These are phyloP conservation scores for Rhodotorula toruloides DNA, from an alignment of 768 basidiomycete species.

Conservation along the genomic window DNA sequence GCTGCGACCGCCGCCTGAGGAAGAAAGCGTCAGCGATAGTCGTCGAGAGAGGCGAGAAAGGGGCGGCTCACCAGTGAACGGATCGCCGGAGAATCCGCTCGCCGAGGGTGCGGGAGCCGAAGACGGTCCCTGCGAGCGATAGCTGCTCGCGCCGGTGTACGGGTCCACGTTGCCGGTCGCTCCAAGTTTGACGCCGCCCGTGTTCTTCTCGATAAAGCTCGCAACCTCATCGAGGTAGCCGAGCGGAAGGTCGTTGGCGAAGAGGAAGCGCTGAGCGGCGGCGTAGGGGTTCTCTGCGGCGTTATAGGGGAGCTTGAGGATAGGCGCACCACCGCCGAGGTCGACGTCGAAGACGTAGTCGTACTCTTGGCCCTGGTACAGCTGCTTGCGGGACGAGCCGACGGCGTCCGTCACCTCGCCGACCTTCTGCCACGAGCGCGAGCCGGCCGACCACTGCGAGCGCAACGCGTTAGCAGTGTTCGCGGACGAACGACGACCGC, in stretches of 20 bases:
- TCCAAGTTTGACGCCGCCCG: slow-evolving; percentile 64
- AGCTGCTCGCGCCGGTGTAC: slow-evolving; percentile 63
- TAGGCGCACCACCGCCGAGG: slow-evolving; percentile 82
- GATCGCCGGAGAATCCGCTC: slow-evolving; percentile 22
- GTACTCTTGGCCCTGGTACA: slow-evolving; percentile 90
- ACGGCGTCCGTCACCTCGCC: slow-evolving; percentile 95
- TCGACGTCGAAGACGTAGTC: slow-evolving; percentile 99
- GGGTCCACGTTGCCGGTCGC: slow-evolving; percentile 62
- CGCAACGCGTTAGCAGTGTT: slow-evolving; percentile 10
- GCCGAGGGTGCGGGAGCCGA: not conserved
- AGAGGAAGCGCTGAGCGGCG: slow-evolving; percentile 83
- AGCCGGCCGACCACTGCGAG: slow-evolving; percentile 70
- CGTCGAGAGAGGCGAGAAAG: fast-evolving
- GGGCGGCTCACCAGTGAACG: slow-evolving; percentile 27
- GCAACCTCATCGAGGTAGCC: slow-evolving; percentile 85
- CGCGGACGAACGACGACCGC: not conserved
- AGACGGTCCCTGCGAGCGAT: slow-evolving; percentile 7
- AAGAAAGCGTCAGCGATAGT: not conserved
- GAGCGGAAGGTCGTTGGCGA: slow-evolving; percentile 72
- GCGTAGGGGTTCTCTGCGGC: slow-evolving; percentile 77
- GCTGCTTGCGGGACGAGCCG: slow-evolving; percentile 78
- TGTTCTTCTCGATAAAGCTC: slow-evolving; percentile 87
- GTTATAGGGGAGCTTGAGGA: slow-evolving; percentile 91
- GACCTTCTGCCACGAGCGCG: slow-evolving; percentile 75
- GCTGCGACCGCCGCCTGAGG: slow-evolving; percentile 27